Evolutionary conservation across 805 yeast genomes (phyloP), one percentile per base, ranked within the genome.

Genomic region (Ogataea pilisensis): DNA sequence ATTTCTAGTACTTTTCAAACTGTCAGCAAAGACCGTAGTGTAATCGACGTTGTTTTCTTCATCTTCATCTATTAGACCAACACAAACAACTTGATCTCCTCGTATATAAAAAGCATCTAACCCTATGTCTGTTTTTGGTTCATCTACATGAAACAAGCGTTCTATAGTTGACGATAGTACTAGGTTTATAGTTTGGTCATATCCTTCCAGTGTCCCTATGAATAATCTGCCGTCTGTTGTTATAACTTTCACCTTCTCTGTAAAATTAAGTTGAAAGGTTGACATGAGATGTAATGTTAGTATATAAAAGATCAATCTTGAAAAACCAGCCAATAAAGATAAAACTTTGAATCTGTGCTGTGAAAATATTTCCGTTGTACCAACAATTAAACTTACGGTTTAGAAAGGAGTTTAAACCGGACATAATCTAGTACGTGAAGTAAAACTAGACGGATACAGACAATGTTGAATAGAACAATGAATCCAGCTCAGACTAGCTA

Each of bases 131-230:
- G 56, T 58, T 8, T 63, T 63, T 4, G 61, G 61, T n/a, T 56
- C 61, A n/a, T 66, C 69, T 0, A 56, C 55, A 38, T 66, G 68
- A 33, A 79, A 66, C 14, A 77, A 55, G 35, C 82, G 59, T 53
- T 80, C 85, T 17, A 64, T 57, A 14, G 82, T 70, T 31, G 69
- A 60, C 3, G 76, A 62, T 31, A 83, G 60, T 30, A 82, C 65
- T 27, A 84, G 53, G 53, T 84, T 84, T 19, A 85, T 75, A 34
- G 76, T 68, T 46, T 78, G 76, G 57, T 84, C 91, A 51, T 68
- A 82, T 6, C 90, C 88, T 48, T 70, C 73, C 14, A 76, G 52
- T 17, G 52, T 63, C 4, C 78, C 82, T 29, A 67, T 54, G 32
- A 74, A 66, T 38, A 72, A 65, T 36, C 76, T 63, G 9, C 82